Conservation (phyloP, 805 yeast species). For the Metschnikowia peoriensis region DNA sequence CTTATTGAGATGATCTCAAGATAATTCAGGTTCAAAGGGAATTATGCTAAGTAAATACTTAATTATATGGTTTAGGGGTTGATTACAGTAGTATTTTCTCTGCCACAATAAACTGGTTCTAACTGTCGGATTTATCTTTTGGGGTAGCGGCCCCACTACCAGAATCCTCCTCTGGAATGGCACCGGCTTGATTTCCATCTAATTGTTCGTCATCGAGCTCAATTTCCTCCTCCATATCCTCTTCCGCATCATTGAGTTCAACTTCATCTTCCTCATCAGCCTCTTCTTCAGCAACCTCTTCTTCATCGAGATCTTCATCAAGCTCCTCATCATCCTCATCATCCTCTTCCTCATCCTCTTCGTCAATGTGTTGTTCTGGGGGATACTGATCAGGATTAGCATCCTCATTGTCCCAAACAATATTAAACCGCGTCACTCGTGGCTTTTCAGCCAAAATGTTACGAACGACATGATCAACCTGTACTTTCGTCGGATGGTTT, state of each 20-base stretch:
- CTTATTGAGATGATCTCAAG: conserved; percentile 9
- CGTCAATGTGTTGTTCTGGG: conserved; percentile 62
- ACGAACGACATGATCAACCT: conserved; percentile 89
- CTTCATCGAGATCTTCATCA: conserved; percentile 17
- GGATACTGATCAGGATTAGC: conserved; percentile 66
- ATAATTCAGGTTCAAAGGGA: not conserved
- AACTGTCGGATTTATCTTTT: conserved; percentile 12
- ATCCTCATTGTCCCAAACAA: conserved; percentile 88
- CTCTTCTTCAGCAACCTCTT: conserved; percentile 12
- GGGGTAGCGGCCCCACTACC: conserved; percentile 20
- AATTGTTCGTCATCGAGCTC: conserved; percentile 11
- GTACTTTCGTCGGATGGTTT: conserved; percentile 91
- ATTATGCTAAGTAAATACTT: not conserved
- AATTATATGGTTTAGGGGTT: not conserved
- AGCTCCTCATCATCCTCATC: conserved; percentile 25
- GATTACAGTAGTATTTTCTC: not conserved
- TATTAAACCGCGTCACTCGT: conserved; percentile 92
- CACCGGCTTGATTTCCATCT: conserved; percentile 4
- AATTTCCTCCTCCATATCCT: conserved; percentile 8
- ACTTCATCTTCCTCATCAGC: conserved; percentile 14
- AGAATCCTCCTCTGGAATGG: conserved; percentile 8
- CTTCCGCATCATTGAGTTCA: conserved; percentile 13
- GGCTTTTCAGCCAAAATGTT: conserved; percentile 97
- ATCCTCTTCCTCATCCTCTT: conserved; percentile 40
- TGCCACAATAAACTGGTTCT: not conserved